These are phyloP conservation scores for Wickerhamomyces mucosus DNA, from an alignment of 805 yeast species.

Conservation along the genomic window DNA sequence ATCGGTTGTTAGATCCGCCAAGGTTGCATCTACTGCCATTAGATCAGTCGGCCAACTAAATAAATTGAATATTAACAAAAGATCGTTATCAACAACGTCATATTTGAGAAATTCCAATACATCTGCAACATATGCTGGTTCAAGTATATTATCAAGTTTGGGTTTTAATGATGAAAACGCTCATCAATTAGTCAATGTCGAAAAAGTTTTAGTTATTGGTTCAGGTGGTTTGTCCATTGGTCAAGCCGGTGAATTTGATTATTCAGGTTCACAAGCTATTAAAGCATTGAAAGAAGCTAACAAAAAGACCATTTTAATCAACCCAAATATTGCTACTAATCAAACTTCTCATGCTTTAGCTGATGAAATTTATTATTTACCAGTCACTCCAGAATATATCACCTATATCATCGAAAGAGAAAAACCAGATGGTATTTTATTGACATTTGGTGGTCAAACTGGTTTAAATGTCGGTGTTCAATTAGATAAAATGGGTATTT, in stretches of 20 bases:
- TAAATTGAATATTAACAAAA: too few species aligned
- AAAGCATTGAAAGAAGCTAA: slow-evolving; percentile 89
- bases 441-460: slow-evolving; percentile 98
- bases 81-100: too few species aligned
- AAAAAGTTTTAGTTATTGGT: slow-evolving; percentile 85
- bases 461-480: slow-evolving; percentile 94
- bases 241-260: slow-evolving; percentile 98
- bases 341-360: slow-evolving; percentile 94
- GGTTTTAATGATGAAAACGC: slow-evolving; percentile 51
- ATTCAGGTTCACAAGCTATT: slow-evolving; percentile 95
- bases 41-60: too few species aligned
- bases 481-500: slow-evolving; percentile 89
- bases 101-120: too few species aligned
- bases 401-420: slow-evolving; percentile 93
- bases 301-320: slow-evolving; percentile 76
- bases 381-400: slow-evolving; percentile 95
- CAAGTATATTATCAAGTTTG: slow-evolving; percentile 37
- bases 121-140: slow-evolving; percentile 53
- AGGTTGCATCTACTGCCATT: too few species aligned
- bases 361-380: slow-evolving; percentile 90
- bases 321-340: slow-evolving; percentile 94
- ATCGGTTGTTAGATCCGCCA: too few species aligned
- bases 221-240: slow-evolving; percentile 97
- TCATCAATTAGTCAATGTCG: slow-evolving; percentile 67
- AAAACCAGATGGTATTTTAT: slow-evolving; percentile 89